These are phyloP conservation scores for Rosa rugosa DNA, from an alignment of 306 rosid species.

Conservation along the genomic window DNA sequence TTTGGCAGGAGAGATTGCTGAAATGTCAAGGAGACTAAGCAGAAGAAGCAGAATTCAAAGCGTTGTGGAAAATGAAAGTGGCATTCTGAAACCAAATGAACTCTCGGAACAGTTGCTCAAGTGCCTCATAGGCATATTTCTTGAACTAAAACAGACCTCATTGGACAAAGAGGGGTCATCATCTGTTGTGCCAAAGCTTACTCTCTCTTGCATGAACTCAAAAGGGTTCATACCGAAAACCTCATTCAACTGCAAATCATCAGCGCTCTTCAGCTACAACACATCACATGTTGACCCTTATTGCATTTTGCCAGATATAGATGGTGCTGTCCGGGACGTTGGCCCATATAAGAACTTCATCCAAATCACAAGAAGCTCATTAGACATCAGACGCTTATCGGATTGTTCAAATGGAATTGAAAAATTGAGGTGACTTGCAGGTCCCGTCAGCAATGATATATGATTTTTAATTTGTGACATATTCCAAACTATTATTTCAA, in stretches of 20 bases:
- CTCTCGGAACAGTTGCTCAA: conserved; percentile 75
- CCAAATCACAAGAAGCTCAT: conserved; percentile 61
- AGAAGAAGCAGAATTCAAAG: conserved; percentile 43
- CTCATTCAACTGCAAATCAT: conserved; percentile 61
- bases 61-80: conserved; percentile 26
- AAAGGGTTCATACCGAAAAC: conserved; percentile 57
- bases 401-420: conserved; percentile 45
- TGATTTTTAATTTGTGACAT: not conserved
- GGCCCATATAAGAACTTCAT: conserved; percentile 80
- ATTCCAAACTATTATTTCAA: not conserved
- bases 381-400: conserved; percentile 44
- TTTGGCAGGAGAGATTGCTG: conserved; percentile 42
- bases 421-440: conserved; percentile 56
- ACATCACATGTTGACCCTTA: conserved; percentile 64
- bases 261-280: conserved; percentile 54
- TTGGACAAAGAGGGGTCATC: conserved; percentile 60
- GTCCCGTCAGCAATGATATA: not conserved
- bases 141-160: conserved; percentile 62
- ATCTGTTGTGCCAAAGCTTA: conserved; percentile 49
- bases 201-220: conserved; percentile 72
- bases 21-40: conserved; percentile 48
- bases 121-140: conserved; percentile 66
- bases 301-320: conserved; percentile 58
- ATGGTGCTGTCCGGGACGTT: conserved; percentile 53
- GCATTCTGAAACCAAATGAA: conserved; percentile 66